Conservation (phyloP, 768 basidiomycete species). For the Hysterangium stoloniferum region DNA sequence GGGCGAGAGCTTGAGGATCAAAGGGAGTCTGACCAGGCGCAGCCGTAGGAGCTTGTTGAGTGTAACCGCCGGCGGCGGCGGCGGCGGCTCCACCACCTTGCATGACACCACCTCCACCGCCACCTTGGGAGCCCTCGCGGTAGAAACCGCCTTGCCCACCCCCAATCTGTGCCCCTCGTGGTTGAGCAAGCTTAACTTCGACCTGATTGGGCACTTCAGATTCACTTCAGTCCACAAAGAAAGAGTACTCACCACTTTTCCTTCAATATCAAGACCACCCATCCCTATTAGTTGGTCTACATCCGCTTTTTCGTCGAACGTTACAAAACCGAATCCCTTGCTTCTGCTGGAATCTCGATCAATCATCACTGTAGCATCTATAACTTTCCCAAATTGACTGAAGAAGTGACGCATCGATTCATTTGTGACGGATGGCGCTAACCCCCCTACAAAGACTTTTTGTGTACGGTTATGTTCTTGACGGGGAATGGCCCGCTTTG, state of each 20-base stretch:
- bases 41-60: conserved; percentile 17
- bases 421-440: conserved; percentile 86
- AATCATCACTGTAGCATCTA: conserved; percentile 98
- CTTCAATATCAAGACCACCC: conserved; percentile 87
- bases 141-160: conserved; percentile 36
- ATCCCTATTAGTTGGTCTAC: conserved; percentile 85
- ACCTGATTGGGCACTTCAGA: conserved; percentile 45
- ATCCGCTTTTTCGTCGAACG: conserved; percentile 80
- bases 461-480: conserved; percentile 91
- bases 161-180: conserved; percentile 38
- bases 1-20: conserved; percentile 87
- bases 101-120: conserved; percentile 29
- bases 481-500: conserved; percentile 96
- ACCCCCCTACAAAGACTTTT: conserved; percentile 93
- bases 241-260: conserved; percentile 68
- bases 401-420: conserved; percentile 93
- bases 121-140: conserved; percentile 55
- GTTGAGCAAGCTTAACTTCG: conserved; percentile 95
- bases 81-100: conserved; percentile 26
- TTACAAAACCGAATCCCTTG: conserved; percentile 98
- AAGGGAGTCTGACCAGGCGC: conserved; percentile 44
- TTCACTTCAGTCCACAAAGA: not conserved
- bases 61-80: conserved; percentile 34
- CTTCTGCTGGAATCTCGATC: conserved; percentile 90
- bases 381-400: conserved; percentile 88